Base-by-base conservation (phyloP, 2,329 filamentous ascomycete species). In the Penicillium sclerotigenum region DNA sequence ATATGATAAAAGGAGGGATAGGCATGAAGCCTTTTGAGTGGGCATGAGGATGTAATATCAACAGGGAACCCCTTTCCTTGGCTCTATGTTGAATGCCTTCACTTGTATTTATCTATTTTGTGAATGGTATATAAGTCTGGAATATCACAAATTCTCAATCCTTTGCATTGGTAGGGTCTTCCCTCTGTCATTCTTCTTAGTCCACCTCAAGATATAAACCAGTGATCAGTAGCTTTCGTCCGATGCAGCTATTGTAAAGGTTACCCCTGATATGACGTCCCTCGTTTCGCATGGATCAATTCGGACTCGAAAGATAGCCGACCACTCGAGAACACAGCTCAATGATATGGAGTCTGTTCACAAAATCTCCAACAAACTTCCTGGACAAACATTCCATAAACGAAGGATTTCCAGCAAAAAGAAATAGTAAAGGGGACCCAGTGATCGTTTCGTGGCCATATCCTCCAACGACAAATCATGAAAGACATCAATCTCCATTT, bases 101-200 rank as follows among this genome's bases (percentile, higher is more conserved):
- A 11, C 16, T 47, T 53, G 33, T 53, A 40, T 26, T 16, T 40
- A 53, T 38, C 33, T 37, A 26, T 11, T n/a, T 9, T 29, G 42
- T 47, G 31, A 31, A 38, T 47, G 10, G 42, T 53, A 53, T 20
- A 53, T 53, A 53, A 26, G 37, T 46, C 31, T 29, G 5, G 18
- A 11, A 52, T 22, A 18, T 33, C n/a, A 16, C 10, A 18, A 14
- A 26, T 36, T 28, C 16, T 18, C 16, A 47, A 18, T 28, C 41
- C 10, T 28, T 28, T 41, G 14, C 9, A 41, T 26, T 26, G 2
- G 2, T 24, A 40, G 5, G 20, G n/a, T n/a, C n/a, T n/a, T n/a
- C n/a, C n/a, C n/a, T n/a, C n/a, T n/a, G n/a, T n/a, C n/a, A n/a
- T n/a, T n/a, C n/a, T 13, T 43, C 9, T 6, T 18, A 10, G n/a